These are phyloP conservation scores for Macadamia integrifolia DNA, from an alignment of 164 flowering plant genomes.

Conservation along the genomic window DNA sequence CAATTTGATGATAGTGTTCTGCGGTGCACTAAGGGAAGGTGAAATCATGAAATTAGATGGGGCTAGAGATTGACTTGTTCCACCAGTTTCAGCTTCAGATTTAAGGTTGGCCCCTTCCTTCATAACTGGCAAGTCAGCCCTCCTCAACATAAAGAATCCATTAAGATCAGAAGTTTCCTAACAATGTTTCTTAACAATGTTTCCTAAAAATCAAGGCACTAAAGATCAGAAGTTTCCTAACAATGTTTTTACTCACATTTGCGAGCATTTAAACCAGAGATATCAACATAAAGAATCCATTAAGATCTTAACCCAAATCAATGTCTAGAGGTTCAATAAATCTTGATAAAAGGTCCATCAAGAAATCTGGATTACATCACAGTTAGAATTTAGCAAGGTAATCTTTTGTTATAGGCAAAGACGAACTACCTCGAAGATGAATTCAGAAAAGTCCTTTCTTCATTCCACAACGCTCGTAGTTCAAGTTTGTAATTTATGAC, in stretches of 20 bases:
- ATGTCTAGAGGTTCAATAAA: too few species aligned
- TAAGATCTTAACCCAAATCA: background rate
- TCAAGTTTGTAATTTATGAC: too few species aligned
- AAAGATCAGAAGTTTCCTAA: background rate
- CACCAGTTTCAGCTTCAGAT: slow-evolving; percentile 32
- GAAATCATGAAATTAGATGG: slow-evolving; percentile 41
- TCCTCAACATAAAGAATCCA: slow-evolving; percentile 14
- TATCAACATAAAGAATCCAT: background rate
- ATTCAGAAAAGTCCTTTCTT: too few species aligned
- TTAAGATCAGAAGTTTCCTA: slow-evolving; percentile 20
- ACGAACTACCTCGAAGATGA: too few species aligned
- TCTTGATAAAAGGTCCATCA: too few species aligned
- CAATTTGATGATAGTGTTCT: slow-evolving; percentile 58
- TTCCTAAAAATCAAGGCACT: slow-evolving; percentile 42
- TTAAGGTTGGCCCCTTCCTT: slow-evolving; percentile 31
- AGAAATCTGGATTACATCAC: too few species aligned
- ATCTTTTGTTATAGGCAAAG: too few species aligned
- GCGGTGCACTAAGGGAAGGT: slow-evolving; percentile 93
- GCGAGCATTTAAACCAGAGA: background rate
- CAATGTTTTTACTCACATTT: background rate
- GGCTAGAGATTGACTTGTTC: slow-evolving; percentile 22
- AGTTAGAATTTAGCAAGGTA: too few species aligned
- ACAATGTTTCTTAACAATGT: slow-evolving; percentile 78
- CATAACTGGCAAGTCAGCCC: slow-evolving; percentile 47
- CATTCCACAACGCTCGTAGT: too few species aligned